A percentile compares a stretch with the other conserved stretches of the same genome.
These are phyloP conservation scores for Gossypium lobatum DNA, from an alignment of 441 rosid species.

Conservation along the genomic window DNA sequence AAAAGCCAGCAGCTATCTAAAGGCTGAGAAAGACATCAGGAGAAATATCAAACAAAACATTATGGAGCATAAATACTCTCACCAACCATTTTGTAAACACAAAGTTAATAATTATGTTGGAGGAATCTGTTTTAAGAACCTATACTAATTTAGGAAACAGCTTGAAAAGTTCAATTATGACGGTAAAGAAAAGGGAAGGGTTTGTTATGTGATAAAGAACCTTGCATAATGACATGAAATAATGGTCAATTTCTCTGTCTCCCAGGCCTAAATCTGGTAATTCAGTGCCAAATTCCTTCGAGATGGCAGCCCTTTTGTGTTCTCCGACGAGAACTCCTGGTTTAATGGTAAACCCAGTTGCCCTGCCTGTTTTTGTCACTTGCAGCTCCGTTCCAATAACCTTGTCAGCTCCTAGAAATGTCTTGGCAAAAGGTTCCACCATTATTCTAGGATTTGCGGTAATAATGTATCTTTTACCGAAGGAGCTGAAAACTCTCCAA, in stretches of 20 bases:
- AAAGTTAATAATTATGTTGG: background rate
- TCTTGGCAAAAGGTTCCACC: constrained; percentile 70
- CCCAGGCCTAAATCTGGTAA: constrained; percentile 84
- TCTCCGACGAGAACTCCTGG: constrained; percentile 68
- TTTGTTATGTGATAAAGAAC: constrained; percentile 25
- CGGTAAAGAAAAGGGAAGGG: background rate
- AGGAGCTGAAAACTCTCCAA: constrained; percentile 75
- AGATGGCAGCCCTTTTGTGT: constrained; percentile 55
- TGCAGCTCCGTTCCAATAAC: constrained; percentile 79
- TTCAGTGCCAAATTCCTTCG: constrained; percentile 51
- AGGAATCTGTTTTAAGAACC: background rate
- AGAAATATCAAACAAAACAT: background rate
- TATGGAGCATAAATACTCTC: constrained; percentile 21
- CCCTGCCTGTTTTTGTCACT: constrained; percentile 57
- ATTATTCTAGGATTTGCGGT: constrained; percentile 54
- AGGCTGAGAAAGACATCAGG: background rate
- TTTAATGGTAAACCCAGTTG: constrained; percentile 60
- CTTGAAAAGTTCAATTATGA: background rate
- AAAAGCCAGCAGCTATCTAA: background rate
- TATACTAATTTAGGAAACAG: background rate
- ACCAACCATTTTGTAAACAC: constrained; percentile 24
- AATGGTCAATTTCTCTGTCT: constrained; percentile 58
- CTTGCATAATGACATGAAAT: constrained; percentile 89
- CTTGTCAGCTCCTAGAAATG: constrained; percentile 66
- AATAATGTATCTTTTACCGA: constrained; percentile 59